A percentile compares a stretch with the other conserved stretches of the same genome.
phyloP scores from a whole-genome alignment of 2,329 filamentous ascomycete species.

The Fusarium tupiense region DNA sequence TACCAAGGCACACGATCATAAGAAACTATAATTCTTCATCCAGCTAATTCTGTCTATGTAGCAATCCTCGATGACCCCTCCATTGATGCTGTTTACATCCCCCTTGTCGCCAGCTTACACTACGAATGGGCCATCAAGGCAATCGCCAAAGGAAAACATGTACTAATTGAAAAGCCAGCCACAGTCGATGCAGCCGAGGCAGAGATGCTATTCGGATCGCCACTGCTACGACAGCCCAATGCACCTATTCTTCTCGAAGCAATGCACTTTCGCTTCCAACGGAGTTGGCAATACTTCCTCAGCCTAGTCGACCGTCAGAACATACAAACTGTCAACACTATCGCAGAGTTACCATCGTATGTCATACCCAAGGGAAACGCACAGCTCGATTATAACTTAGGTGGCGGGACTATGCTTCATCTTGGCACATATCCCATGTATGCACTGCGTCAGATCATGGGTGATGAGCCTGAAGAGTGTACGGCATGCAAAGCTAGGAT shows the following conservation, averaged over 20 bases:
- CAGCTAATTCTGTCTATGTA: not conserved
- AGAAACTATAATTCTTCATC: accelerated
- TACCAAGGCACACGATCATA: not conserved
- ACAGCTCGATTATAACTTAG: not conserved
- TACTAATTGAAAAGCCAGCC: not conserved
- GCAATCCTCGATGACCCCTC: not conserved
- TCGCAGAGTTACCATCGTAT: not conserved
- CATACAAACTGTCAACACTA: not conserved
- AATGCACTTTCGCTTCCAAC: constrained; percentile 3
- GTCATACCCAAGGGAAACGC: not conserved
- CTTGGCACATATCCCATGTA: not conserved
- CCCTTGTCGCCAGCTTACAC: not conserved
- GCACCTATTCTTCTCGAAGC: not conserved
- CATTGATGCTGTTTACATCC: not conserved
- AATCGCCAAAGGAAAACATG: not conserved
- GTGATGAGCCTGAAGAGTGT: not conserved
- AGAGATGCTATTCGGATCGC: not conserved
- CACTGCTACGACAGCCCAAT: not conserved
- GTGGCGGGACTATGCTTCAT: not conserved
- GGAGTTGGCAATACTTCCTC: not conserved
- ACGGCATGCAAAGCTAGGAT: not conserved
- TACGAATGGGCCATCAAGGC: not conserved
- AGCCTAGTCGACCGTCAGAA: not conserved
- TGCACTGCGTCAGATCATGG: not conserved
- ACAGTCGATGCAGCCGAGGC: not conserved